Conservation (phyloP, 140 eudicot species). For the Flaveria floridana region DNA sequence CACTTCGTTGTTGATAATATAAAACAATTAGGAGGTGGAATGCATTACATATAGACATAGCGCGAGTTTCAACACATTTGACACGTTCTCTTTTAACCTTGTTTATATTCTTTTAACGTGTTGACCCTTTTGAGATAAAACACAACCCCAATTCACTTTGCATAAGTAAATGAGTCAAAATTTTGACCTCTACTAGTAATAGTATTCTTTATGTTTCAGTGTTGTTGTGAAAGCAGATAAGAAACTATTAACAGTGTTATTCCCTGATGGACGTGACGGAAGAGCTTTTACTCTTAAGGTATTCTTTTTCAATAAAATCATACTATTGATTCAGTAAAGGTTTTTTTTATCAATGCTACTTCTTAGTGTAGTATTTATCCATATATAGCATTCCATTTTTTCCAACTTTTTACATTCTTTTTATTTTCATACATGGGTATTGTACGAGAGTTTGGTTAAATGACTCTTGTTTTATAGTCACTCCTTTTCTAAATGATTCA, state of each 20-base stretch:
- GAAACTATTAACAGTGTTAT: slow-evolving; percentile 75
- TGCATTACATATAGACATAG: not conserved
- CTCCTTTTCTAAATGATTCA: not conserved
- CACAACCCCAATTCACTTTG: not conserved
- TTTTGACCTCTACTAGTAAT: not conserved
- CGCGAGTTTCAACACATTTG: not conserved
- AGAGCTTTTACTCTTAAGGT: slow-evolving; percentile 98
- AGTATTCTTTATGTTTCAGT: slow-evolving; percentile 41
- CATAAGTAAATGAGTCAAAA: not conserved
- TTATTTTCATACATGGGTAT: not conserved
- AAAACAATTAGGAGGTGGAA: not conserved
- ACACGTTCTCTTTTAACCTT: not conserved
- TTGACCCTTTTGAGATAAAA: not conserved
- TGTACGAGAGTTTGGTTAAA: not conserved
- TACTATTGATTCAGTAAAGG: not conserved
- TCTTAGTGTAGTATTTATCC: not conserved
- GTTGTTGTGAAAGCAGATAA: slow-evolving; percentile 87
- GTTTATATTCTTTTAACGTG: not conserved
- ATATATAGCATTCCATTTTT: not conserved
- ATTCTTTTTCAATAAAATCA: not conserved
- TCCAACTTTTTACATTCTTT: not conserved
- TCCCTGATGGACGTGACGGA: slow-evolving; percentile 92
- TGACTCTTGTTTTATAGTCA: not conserved
- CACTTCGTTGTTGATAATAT: not conserved
- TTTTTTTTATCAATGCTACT: not conserved